phyloP scores from a whole-genome alignment of 345 rosid species.

The Clausena lansium region DNA sequence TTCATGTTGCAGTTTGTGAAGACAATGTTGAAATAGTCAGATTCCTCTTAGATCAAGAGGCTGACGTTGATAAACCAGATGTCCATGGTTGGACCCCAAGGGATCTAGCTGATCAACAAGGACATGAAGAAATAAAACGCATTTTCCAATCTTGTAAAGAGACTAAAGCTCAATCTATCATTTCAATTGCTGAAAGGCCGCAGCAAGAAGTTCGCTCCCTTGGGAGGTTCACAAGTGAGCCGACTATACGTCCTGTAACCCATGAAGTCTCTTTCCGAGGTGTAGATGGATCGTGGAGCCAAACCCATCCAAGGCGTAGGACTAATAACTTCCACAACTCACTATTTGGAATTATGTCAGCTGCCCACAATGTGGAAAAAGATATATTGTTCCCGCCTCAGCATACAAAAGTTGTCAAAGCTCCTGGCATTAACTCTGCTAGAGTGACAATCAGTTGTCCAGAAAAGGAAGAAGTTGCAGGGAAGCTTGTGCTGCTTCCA shows the following conservation, averaged over 20 bases:
- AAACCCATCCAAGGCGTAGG: constrained; percentile 51
- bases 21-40: constrained; percentile 62
- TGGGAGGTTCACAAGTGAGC: constrained; percentile 77
- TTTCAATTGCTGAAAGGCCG: constrained; percentile 49
- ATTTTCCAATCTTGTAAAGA: constrained; percentile 44
- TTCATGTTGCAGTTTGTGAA: constrained; percentile 80
- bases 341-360: constrained; percentile 67
- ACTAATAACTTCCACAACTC: constrained; percentile 68
- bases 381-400: constrained; percentile 31
- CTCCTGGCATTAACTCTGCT: constrained; percentile 17
- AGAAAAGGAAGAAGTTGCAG: constrained; percentile 42
- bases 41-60: constrained; percentile 67
- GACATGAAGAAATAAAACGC: constrained; percentile 67
- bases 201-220: constrained; percentile 39
- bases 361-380: constrained; percentile 44
- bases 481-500: constrained; percentile 67
- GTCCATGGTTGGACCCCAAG: constrained; percentile 62
- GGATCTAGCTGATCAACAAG: constrained; percentile 84
- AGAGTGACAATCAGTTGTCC: constrained; percentile 73
- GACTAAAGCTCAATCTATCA: constrained; percentile 31
- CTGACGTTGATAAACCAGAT: constrained; percentile 61
- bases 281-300: constrained; percentile 47
- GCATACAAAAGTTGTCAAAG: constrained; percentile 12
- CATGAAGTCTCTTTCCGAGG: constrained; percentile 24
- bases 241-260: constrained; percentile 43